Evolutionary conservation across 2,329 filamentous ascomycete genomes (phyloP), one percentile per base, ranked within the genome.

Genomic region (Periconia digitata): DNA sequence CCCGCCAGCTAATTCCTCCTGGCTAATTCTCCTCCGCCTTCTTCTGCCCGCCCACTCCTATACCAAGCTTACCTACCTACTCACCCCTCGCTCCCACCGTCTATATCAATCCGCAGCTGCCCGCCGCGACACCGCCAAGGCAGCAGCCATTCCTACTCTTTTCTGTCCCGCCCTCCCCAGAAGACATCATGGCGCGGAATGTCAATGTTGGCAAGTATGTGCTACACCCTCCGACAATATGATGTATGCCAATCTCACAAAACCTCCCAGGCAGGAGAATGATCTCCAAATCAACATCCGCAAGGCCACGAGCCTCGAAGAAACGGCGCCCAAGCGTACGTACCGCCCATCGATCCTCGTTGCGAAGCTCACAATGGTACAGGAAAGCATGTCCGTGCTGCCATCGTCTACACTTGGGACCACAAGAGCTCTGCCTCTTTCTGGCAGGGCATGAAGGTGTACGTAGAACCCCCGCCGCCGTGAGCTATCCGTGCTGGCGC

Each of bases 371-470:
- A 76, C 56, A 22, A 45, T 23, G 41, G 55, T 38, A 32, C 65
- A 82, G 83, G 82, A 52, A 99, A 99, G 76, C 94, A 99, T 88
- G 94, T 99, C 49, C 89, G 94, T 68, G 91, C 89, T 72, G 95
- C 90, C 70, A 99, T 99, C 65, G 92, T 99, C 39, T 97, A 97
- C 74, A 97, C 92, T 50, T 99, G 94, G 94, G 94, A 99, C 75
- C 91, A 99, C 78, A 95, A 95, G 77, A 95, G 88, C 57, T 95
- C 92, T 36, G 81, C 85, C 69, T 90, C 92, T 68, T 99, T 99
- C 73, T 99, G 94, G 94, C 85, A 90, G 48, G 92, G 92, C 70
- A 95, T 99, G 82, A 99, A 99, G 84, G 92, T 97, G 87, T 95
- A 82, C 60, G 87, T 61, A 32, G 43, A 36, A 38, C 38, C 46